Evolutionary conservation across 306 rosid species (phyloP).

Genomic region (Trichosanthes cucumerina): DNA sequence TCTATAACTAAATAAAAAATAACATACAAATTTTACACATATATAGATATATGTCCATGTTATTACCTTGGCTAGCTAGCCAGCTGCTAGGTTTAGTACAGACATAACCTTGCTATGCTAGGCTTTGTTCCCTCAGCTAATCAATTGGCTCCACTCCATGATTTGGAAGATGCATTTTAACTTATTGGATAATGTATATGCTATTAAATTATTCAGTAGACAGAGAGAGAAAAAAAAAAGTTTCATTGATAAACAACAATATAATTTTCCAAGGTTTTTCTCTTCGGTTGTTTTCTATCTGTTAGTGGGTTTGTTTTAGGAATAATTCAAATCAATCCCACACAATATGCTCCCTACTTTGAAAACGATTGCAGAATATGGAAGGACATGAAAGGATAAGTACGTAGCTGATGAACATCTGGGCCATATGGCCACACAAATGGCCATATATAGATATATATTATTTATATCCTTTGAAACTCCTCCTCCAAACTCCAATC

Average conservation of each 20-base stretch:
- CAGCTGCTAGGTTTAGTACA: neutral
- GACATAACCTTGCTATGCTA: neutral
- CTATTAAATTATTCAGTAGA: neutral
- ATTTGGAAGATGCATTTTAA: neutral
- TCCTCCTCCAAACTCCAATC: neutral
- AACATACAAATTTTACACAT: neutral
- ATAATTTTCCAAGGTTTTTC: conserved; percentile 1
- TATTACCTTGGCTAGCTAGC: neutral
- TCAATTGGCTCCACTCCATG: neutral
- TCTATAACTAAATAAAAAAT: neutral
- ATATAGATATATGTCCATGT: neutral
- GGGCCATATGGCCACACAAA: neutral
- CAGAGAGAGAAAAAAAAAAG: neutral
- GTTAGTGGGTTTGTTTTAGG: neutral
- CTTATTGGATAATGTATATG: neutral
- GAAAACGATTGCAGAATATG: conserved; percentile 2
- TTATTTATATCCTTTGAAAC: neutral
- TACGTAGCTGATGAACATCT: neutral
- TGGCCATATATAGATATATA: too few species aligned
- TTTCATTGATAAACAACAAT: neutral
- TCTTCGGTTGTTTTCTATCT: neutral
- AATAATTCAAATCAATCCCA: neutral
- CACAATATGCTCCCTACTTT: neutral
- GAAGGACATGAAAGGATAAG: neutral
- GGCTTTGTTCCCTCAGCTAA: neutral